phyloP scores from a whole-genome alignment of 108 stramenopile genomes.

The Skeletonema grethae region DNA sequence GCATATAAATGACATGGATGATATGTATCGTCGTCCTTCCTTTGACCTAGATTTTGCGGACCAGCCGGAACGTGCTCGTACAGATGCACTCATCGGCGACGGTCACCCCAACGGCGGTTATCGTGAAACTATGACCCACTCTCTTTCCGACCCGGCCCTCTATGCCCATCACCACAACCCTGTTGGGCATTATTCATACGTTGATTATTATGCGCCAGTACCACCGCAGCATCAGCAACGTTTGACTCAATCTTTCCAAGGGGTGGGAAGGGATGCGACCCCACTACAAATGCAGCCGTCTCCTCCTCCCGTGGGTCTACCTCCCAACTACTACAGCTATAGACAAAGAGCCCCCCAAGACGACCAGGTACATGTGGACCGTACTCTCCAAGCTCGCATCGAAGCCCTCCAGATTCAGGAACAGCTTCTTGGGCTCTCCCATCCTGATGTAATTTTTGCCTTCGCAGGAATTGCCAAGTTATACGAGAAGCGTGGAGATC shows the following conservation, averaged over 20 bases:
- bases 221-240: not conserved
- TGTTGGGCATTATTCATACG: not conserved
- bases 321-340: not conserved
- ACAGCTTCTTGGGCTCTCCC: conserved; percentile 37
- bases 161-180: not conserved
- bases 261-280: not conserved
- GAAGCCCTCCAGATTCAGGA: conserved; percentile 50
- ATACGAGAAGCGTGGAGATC: conserved; percentile 29
- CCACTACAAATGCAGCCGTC: not conserved
- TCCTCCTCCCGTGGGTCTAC: not conserved
- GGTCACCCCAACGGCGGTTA: not conserved
- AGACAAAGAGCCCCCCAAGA: not conserved
- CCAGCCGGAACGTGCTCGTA: not conserved
- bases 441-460: conserved; percentile 61
- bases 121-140: not conserved
- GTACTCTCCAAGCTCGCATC: conserved; percentile 39
- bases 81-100: conserved; percentile 1
- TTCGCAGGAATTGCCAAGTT: conserved; percentile 40
- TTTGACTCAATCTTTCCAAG: not conserved
- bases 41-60: not conserved
- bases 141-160: not conserved
- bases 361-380: conserved; percentile 7
- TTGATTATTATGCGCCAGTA: not conserved
- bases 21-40: conserved; percentile 5
- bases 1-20: conserved; percentile 6